phyloP scores from a whole-genome alignment of 225 moss, liverwort and hornwort species.

The Polytrichum commune region DNA sequence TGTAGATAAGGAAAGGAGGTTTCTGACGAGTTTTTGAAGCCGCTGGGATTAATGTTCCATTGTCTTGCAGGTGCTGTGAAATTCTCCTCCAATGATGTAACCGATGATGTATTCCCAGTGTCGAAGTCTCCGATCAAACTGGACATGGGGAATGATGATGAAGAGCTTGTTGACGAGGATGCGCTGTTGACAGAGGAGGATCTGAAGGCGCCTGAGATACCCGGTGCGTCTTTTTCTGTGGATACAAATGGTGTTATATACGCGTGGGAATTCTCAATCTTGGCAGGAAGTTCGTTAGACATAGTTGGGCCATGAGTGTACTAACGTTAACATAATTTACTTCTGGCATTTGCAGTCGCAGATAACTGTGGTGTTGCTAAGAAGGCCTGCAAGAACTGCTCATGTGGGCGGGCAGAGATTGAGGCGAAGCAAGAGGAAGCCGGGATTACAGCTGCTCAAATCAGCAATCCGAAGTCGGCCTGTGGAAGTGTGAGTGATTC shows the following conservation, averaged over 20 bases:
- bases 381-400: slow-evolving; percentile 97
- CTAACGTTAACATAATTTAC: too few relatives aligned
- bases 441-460: slow-evolving; percentile 65
- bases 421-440: slow-evolving; percentile 66
- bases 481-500: slow-evolving; percentile 74
- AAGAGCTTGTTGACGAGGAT: slow-evolving; percentile 90
- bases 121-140: too few relatives aligned
- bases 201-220: slow-evolving; percentile 65
- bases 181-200: slow-evolving; percentile 92
- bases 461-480: slow-evolving; percentile 84
- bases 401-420: slow-evolving; percentile 88
- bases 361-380: slow-evolving; percentile 85
- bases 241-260: too few relatives aligned
- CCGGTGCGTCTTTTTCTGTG: slow-evolving; percentile 14
- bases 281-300: too few relatives aligned
- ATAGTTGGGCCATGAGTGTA: not conserved
- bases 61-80: slow-evolving; percentile 29
- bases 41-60: not conserved
- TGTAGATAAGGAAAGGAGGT: not conserved
- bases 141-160: slow-evolving; percentile 46
- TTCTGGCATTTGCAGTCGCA: slow-evolving; percentile 36
- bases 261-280: too few relatives aligned
- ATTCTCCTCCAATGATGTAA: slow-evolving; percentile 41
- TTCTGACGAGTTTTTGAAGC: not conserved
- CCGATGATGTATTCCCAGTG: slow-evolving; percentile 24